Conservation (phyloP, 805 yeast genomes). For the Hanseniaspora hatyaiensis region DNA sequence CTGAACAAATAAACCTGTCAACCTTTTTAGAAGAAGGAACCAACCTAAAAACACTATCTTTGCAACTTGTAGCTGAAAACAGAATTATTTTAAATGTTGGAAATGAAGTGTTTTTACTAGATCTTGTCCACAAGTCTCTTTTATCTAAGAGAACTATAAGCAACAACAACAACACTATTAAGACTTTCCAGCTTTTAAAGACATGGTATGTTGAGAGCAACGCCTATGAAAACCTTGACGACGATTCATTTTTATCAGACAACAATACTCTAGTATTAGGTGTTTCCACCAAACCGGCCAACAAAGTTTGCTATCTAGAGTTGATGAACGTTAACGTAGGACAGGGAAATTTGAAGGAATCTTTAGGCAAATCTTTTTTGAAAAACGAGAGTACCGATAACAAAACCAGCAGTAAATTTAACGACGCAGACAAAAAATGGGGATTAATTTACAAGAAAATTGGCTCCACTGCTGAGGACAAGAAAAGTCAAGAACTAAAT, state of each 20-base stretch:
- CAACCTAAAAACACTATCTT: conserved; percentile 19
- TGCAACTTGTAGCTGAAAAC: conserved; percentile 26
- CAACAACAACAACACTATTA: conserved; percentile 23
- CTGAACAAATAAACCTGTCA: conserved; percentile 23
- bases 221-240: neutral
- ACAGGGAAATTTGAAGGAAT: conserved; percentile 53
- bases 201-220: conserved; percentile 21
- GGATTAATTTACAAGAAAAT: conserved; percentile 23
- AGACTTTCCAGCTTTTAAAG: conserved; percentile 24
- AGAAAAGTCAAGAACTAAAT: conserved; percentile 18
- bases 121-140: conserved; percentile 24
- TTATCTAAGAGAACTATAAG: conserved; percentile 23
- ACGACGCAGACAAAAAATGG: conserved; percentile 15
- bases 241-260: conserved; percentile 8
- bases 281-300: conserved; percentile 25
- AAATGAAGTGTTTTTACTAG: conserved; percentile 25
- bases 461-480: conserved; percentile 15
- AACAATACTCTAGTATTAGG: conserved; percentile 26
- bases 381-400: too few species aligned
- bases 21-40: conserved; percentile 18
- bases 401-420: conserved; percentile 13
- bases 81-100: conserved; percentile 25
- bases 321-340: conserved; percentile 45
- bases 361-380: conserved; percentile 48
- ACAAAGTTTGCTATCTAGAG: conserved; percentile 26